A percentile compares a stretch with the other conserved stretches of the same genome.
Evolutionary conservation across 768 basidiomycete species (phyloP).

Genomic region (Panaeolus papilionaceus): DNA sequence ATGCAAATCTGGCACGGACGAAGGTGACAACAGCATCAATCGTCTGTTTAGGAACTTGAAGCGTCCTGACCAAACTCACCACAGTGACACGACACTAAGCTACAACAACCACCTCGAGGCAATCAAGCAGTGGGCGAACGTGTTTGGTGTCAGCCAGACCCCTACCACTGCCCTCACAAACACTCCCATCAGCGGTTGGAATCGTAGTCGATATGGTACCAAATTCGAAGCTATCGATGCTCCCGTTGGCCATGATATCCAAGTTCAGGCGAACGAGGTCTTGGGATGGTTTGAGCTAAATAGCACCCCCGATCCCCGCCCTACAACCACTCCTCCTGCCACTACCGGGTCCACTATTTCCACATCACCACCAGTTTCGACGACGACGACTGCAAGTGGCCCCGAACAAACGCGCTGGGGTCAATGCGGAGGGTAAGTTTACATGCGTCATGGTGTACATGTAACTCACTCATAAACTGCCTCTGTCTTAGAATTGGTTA

Average conservation of each 20-base stretch:
- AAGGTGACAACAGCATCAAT: slow-evolving; percentile 8
- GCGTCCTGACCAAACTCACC: not conserved
- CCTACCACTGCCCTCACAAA: slow-evolving; percentile 42
- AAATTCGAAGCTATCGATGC: slow-evolving; percentile 55
- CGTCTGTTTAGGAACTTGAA: not conserved
- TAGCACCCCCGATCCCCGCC: not conserved
- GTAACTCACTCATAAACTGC: not conserved
- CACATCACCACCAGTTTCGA: slow-evolving; percentile 23
- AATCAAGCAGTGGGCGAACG: slow-evolving; percentile 63
- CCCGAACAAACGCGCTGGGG: slow-evolving; percentile 29
- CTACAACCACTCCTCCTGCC: slow-evolving; percentile 17
- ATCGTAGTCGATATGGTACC: slow-evolving; percentile 53
- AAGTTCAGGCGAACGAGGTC: slow-evolving; percentile 52
- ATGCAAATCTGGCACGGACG: slow-evolving; percentile 66
- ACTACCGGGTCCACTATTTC: slow-evolving; percentile 15
- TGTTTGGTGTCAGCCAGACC: slow-evolving; percentile 52
- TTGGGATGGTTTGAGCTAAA: slow-evolving; percentile 55
- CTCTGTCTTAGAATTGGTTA: not conserved
- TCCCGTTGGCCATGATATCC: slow-evolving; percentile 58
- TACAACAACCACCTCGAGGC: slow-evolving; percentile 58
- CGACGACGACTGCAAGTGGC: slow-evolving; percentile 25
- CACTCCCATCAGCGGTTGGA: slow-evolving; percentile 51
- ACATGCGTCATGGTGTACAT: not conserved
- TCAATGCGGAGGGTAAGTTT: slow-evolving; percentile 33
- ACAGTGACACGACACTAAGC: slow-evolving; percentile 56